These are phyloP conservation scores for Liriodendron chinense DNA, from an alignment of 164 flowering plant genomes.

Conservation along the genomic window DNA sequence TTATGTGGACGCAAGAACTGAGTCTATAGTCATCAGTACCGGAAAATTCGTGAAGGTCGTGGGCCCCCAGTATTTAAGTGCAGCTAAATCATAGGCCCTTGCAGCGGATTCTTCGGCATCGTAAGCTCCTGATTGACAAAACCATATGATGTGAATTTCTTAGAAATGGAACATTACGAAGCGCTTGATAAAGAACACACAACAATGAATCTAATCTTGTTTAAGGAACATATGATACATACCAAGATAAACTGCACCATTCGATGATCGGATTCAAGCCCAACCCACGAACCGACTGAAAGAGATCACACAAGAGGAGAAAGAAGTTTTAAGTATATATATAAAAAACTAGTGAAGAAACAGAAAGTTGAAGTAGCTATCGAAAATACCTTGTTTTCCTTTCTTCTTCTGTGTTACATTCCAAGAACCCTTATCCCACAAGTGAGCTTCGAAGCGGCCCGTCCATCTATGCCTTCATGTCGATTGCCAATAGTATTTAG, in stretches of 20 bases:
- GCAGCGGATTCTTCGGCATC: constrained; percentile 72
- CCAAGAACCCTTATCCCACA: constrained; percentile 72
- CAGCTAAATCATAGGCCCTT: constrained; percentile 66
- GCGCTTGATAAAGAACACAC: too few species aligned
- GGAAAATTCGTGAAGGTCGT: constrained; percentile 56
- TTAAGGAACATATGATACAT: constrained; percentile 7
- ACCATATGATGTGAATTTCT: background rate
- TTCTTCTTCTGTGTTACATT: constrained; percentile 64
- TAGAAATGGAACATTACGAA: too few species aligned
- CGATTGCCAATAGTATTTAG: background rate
- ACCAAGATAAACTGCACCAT: constrained; percentile 57
- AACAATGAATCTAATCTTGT: background rate
- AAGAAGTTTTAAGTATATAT: background rate
- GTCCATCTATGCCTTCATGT: constrained; percentile 63
- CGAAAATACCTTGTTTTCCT: constrained; percentile 53
- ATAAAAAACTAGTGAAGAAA: background rate
- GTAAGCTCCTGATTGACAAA: constrained; percentile 46
- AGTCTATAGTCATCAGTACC: constrained; percentile 16
- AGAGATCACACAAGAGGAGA: background rate
- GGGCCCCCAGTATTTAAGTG: constrained; percentile 64
- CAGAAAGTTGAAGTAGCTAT: background rate
- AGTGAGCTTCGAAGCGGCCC: constrained; percentile 63
- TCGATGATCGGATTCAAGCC: background rate
- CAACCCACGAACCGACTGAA: background rate
- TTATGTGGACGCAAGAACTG: background rate